phyloP scores from a whole-genome alignment of 257 asterid species.

The Solanum sparsipilum region DNA sequence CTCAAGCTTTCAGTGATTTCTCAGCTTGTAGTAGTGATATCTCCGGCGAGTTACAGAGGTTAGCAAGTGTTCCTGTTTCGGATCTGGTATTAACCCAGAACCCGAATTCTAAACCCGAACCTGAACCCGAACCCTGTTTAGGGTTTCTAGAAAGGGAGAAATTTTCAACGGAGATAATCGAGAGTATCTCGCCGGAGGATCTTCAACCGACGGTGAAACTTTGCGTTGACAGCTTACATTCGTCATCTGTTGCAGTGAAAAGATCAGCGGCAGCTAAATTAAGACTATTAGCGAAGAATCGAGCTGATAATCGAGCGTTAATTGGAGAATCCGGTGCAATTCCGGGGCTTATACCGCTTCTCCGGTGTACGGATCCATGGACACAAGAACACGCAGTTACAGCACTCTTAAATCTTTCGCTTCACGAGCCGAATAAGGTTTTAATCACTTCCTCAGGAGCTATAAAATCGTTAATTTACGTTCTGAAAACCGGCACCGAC shows the following conservation, averaged over 20 bases:
- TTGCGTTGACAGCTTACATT: conserved; percentile 61
- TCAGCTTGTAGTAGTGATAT: conserved; percentile 89
- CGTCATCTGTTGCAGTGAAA: conserved; percentile 53
- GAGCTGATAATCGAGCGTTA: conserved; percentile 80
- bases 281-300: conserved; percentile 61
- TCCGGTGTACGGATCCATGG: conserved; percentile 63
- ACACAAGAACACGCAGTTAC: conserved; percentile 94
- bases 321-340: conserved; percentile 89
- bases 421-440: conserved; percentile 58
- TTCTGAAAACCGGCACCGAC: conserved; percentile 75
- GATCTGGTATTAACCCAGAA: conserved; percentile 6
- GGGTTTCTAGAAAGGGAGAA: conserved; percentile 68
- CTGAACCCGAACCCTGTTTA: conserved; percentile 69
- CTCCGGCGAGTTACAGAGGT: conserved; percentile 84
- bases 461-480: conserved; percentile 62
- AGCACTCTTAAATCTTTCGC: conserved; percentile 72
- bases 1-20: conserved; percentile 67
- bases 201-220: conserved; percentile 85
- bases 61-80: conserved; percentile 46
- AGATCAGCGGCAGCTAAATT: conserved; percentile 89
- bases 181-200: conserved; percentile 82
- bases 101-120: background rate
- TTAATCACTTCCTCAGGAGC: conserved; percentile 48
- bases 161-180: conserved; percentile 81
- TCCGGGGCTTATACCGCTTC: conserved; percentile 62